Conservation (phyloP, 495 filamentous ascomycete species). For the Aspergillus affinis region DNA sequence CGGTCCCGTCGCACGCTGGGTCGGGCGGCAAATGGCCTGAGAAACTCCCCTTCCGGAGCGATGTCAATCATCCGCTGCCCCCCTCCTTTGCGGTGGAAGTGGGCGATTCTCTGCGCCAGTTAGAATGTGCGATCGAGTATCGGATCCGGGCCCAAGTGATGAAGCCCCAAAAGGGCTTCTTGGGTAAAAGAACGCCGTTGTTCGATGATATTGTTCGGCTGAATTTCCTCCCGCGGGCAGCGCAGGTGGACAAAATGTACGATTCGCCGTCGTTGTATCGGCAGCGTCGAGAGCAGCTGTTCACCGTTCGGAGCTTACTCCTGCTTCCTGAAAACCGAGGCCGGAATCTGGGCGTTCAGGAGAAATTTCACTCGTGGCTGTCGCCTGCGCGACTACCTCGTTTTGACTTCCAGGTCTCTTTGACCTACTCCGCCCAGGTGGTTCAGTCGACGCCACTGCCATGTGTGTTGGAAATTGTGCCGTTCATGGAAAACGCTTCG, state of each 20-base stretch:
- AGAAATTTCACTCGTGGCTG: slow-evolving; percentile 16
- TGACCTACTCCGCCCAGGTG: slow-evolving; percentile 11
- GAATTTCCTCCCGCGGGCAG: slow-evolving; percentile 8
- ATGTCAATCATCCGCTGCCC: slow-evolving; percentile 12
- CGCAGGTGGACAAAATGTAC: background rate
- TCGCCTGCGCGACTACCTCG: slow-evolving; percentile 9
- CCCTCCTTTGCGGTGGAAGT: slow-evolving; percentile 11
- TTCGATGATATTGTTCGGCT: slow-evolving; percentile 8
- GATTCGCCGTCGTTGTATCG: background rate
- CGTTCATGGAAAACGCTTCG: slow-evolving; percentile 9
- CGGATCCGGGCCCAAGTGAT: slow-evolving; percentile 11
- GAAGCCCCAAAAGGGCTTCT: slow-evolving; percentile 8
- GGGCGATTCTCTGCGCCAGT: slow-evolving; percentile 2
- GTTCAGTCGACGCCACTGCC: slow-evolving; percentile 7
- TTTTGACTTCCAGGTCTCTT: slow-evolving; percentile 15
- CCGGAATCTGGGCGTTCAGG: slow-evolving; percentile 4
- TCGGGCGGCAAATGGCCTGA: slow-evolving; percentile 10
- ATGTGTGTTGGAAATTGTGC: slow-evolving; percentile 7
- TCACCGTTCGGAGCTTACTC: slow-evolving; percentile 12
- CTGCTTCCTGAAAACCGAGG: slow-evolving; percentile 16
- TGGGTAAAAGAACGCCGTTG: slow-evolving; percentile 5
- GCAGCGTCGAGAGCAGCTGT: slow-evolving; percentile 8
- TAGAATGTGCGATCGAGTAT: slow-evolving; percentile 16
- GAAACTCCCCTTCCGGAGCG: slow-evolving; percentile 13
- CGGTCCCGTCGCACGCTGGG: slow-evolving; percentile 8